Conservation (phyloP, 805 yeast genomes). For the Wickerhamomyces hampshirensis region DNA sequence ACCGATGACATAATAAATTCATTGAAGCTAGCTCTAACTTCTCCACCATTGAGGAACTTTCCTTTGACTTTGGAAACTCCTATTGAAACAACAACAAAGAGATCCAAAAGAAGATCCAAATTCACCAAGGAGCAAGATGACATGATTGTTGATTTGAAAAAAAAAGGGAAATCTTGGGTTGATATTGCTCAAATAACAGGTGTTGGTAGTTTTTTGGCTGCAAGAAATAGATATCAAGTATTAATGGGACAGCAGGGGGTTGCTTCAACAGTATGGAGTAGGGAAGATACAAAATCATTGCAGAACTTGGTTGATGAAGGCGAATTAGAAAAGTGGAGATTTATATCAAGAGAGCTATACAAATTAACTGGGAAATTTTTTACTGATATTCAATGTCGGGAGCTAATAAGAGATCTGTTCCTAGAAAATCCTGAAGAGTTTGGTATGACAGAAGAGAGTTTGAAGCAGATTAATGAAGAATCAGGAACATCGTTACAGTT, state of each 20-base stretch:
- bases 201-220: constrained; percentile 66
- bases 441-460: constrained; percentile 46
- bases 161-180: constrained; percentile 63
- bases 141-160: constrained; percentile 55
- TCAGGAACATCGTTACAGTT: background rate
- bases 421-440: constrained; percentile 50
- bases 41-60: constrained; percentile 18
- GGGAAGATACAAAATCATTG: constrained; percentile 47
- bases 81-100: constrained; percentile 38
- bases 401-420: constrained; percentile 47
- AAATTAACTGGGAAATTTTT: constrained; percentile 45
- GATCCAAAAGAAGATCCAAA: constrained; percentile 61
- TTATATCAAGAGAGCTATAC: constrained; percentile 56
- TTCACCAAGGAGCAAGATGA: constrained; percentile 66
- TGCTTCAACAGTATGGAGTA: constrained; percentile 58
- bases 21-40: constrained; percentile 10
- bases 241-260: constrained; percentile 82
- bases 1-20: constrained; percentile 5
- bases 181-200: constrained; percentile 64
- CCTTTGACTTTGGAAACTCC: constrained; percentile 39
- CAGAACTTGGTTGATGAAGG: constrained; percentile 59
- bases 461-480: constrained; percentile 26
- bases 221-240: constrained; percentile 74
- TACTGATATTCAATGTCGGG: constrained; percentile 51
- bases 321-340: constrained; percentile 66